Percentiles rank a stretch among this genome's conserved stretches.
Conservation (phyloP, 2,329 filamentous ascomycete species). For the Ophiosphaerella korrae region DNA sequence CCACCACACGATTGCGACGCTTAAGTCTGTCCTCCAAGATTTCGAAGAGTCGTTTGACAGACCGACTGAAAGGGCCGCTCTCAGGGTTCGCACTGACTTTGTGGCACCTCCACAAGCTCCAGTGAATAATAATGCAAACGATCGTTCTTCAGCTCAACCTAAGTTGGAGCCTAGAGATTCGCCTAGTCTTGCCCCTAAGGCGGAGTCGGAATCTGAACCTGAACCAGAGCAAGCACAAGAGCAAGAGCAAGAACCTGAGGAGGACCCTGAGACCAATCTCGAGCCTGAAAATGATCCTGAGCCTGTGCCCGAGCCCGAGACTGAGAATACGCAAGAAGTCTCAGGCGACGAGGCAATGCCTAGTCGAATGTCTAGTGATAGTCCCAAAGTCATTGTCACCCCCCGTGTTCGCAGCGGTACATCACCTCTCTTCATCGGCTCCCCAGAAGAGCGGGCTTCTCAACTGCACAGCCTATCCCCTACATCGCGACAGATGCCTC, state of each 20-base stretch:
- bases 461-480: no score
- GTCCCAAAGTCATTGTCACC: neutral
- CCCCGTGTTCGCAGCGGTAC: no score
- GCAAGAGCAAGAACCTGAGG: no score
- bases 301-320: neutral
- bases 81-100: conserved; percentile 4
- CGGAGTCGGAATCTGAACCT: no score
- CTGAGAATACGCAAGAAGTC: neutral
- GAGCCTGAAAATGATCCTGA: neutral
- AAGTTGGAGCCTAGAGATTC: neutral
- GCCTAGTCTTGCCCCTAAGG: no score
- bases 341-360: neutral
- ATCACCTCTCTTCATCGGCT: no score
- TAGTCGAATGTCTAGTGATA: neutral
- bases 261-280: neutral
- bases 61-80: conserved; percentile 3
- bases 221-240: no score
- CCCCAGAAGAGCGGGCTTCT: no score
- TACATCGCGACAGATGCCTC: no score
- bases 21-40: conserved; percentile 34
- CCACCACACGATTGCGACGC: conserved; percentile 27
- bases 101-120: neutral
- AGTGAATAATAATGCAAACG: neutral
- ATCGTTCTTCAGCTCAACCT: neutral
- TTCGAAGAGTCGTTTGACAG: conserved; percentile 24